Evolutionary conservation across 2,329 filamentous ascomycete genomes (phyloP).

Genomic region (Diaporthe citri): DNA sequence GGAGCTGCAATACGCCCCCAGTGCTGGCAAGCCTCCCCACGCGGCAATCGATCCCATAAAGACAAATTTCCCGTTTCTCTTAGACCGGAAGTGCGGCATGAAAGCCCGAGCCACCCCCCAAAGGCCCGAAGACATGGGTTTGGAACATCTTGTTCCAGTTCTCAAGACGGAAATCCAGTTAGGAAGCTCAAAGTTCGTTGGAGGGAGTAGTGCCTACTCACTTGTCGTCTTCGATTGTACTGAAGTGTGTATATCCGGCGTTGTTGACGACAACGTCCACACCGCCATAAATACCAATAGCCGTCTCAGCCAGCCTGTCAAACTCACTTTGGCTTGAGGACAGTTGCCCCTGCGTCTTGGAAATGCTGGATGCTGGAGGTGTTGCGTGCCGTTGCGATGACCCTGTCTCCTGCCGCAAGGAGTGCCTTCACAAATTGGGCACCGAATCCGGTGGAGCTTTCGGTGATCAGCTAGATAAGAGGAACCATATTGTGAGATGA

Average conservation of each 20-base stretch:
- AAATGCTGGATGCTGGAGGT: constrained; percentile 44
- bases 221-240: not conserved
- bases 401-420: constrained; percentile 60
- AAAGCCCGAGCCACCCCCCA: not conserved
- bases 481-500: constrained; percentile 33
- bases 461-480: constrained; percentile 66
- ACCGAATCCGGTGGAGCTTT: constrained; percentile 65
- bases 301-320: not conserved
- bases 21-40: not conserved
- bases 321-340: not conserved
- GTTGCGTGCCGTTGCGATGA: constrained; percentile 63
- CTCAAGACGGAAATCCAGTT: not conserved
- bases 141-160: not conserved
- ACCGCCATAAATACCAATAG: constrained; percentile 3
- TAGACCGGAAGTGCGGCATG: not conserved
- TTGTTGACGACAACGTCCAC: constrained; percentile 54
- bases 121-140: not conserved
- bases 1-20: not conserved
- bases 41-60: not conserved
- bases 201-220: not conserved
- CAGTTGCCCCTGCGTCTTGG: not conserved
- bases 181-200: not conserved
- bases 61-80: not conserved
- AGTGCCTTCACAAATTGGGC: constrained; percentile 57
- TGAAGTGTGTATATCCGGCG: constrained; percentile 44